These are phyloP conservation scores for Parastagonospora nodorum DNA, from an alignment of 2,329 filamentous ascomycete species.

Conservation along the genomic window DNA sequence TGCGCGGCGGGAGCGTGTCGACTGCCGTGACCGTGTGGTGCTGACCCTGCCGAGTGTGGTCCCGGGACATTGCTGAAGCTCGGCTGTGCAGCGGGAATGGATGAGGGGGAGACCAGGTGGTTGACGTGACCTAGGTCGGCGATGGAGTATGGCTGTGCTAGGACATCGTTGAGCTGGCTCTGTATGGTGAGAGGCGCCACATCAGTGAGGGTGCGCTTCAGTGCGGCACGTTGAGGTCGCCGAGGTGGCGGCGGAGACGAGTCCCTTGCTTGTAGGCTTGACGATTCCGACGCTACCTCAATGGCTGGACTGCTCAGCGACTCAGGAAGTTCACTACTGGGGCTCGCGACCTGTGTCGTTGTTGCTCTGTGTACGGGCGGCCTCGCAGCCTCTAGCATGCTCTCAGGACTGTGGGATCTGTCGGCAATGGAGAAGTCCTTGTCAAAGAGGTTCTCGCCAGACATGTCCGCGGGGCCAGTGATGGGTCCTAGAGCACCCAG, in stretches of 20 bases:
- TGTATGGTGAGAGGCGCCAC: constrained; percentile 74
- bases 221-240: constrained; percentile 58
- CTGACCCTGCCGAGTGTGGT: constrained; percentile 46
- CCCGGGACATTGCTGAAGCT: constrained; percentile 40
- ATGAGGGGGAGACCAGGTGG: constrained; percentile 53
- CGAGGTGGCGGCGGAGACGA: constrained; percentile 25
- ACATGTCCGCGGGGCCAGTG: constrained; percentile 77
- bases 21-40: constrained; percentile 81
- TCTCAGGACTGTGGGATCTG: constrained; percentile 52
- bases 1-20: constrained; percentile 90
- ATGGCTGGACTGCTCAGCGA: constrained; percentile 23
- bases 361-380: constrained; percentile 22
- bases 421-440: constrained; percentile 69
- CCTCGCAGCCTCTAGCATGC: constrained; percentile 33
- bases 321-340: constrained; percentile 11
- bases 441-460: constrained; percentile 83
- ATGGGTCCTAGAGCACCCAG: constrained; percentile 65
- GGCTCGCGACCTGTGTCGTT: constrained; percentile 10
- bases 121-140: constrained; percentile 52
- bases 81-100: constrained; percentile 47
- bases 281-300: constrained; percentile 27
- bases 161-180: constrained; percentile 80
- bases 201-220: constrained; percentile 91
- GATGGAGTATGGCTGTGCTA: constrained; percentile 80
- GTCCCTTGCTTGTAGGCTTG: constrained; percentile 21